Evolutionary conservation across 371 early-diverging fungal species (phyloP).

Genomic region (Mucor plumbeus): DNA sequence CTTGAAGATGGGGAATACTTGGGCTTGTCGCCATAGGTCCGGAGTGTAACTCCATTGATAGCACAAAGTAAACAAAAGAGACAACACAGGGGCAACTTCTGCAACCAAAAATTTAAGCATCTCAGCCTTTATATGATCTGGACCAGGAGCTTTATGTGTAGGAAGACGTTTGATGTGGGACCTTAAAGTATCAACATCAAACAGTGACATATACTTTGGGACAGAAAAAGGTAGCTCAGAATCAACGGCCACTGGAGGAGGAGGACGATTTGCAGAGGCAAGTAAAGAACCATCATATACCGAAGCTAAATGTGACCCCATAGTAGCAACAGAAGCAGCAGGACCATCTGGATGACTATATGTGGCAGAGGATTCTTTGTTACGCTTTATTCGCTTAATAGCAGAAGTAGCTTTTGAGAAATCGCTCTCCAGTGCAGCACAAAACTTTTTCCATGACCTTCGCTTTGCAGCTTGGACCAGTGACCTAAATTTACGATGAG

Average conservation of each 20-base stretch:
- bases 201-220: not conserved
- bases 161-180: conserved; percentile 5
- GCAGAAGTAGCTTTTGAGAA: conserved; percentile 4
- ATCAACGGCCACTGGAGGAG: not conserved
- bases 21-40: conserved; percentile 26
- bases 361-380: conserved; percentile 1
- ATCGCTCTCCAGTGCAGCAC: conserved; percentile 3
- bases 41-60: conserved; percentile 32
- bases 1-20: conserved; percentile 28
- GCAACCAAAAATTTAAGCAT: conserved; percentile 30
- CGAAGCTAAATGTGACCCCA: conserved; percentile 19
- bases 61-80: conserved; percentile 23
- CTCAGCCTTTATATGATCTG: conserved; percentile 31
- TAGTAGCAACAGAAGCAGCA: conserved; percentile 7
- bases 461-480: conserved; percentile 6
- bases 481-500: not conserved
- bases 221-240: not conserved
- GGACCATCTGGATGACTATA: conserved; percentile 26
- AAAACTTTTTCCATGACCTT: conserved; percentile 8
- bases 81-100: conserved; percentile 8
- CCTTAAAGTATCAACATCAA: not conserved
- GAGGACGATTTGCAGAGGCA: not conserved
- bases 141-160: conserved; percentile 24
- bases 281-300: conserved; percentile 20
- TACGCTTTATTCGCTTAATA: not conserved